Evolutionary conservation across 306 rosid genomes (phyloP).

Genomic region (Begonia peltatifolia): DNA sequence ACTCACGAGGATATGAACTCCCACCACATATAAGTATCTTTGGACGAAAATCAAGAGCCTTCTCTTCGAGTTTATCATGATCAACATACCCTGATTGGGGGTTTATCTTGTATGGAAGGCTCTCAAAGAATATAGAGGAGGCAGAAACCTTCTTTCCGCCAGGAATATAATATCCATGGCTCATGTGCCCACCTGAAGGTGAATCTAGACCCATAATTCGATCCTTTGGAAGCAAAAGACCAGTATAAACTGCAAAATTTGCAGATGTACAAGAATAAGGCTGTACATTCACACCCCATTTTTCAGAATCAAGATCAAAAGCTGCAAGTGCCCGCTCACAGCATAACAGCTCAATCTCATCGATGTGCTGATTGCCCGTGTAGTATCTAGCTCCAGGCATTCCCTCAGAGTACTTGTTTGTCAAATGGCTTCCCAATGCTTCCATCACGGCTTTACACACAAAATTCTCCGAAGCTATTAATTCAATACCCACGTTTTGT

Average conservation of each 20-base stretch:
- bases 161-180: constrained; percentile 70
- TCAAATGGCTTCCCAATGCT: constrained; percentile 73
- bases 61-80: constrained; percentile 74
- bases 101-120: constrained; percentile 60
- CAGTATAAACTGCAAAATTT: constrained; percentile 67
- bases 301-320: constrained; percentile 44
- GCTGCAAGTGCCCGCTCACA: constrained; percentile 61
- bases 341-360: constrained; percentile 65
- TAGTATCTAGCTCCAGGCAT: constrained; percentile 68
- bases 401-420: constrained; percentile 79
- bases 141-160: constrained; percentile 69
- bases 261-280: constrained; percentile 88
- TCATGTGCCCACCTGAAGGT: constrained; percentile 74
- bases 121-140: constrained; percentile 61
- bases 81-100: constrained; percentile 58
- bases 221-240: constrained; percentile 59
- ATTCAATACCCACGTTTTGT: constrained; percentile 56
- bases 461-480: constrained; percentile 77
- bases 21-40: constrained; percentile 83
- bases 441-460: constrained; percentile 86
- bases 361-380: constrained; percentile 56
- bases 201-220: constrained; percentile 83
- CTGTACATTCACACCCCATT: constrained; percentile 90
- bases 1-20: constrained; percentile 72
- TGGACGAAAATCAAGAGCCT: constrained; percentile 63